Evolutionary conservation across 345 rosid species (phyloP), one percentile per base, ranked within the genome.

Genomic region (Salix caprea): DNA sequence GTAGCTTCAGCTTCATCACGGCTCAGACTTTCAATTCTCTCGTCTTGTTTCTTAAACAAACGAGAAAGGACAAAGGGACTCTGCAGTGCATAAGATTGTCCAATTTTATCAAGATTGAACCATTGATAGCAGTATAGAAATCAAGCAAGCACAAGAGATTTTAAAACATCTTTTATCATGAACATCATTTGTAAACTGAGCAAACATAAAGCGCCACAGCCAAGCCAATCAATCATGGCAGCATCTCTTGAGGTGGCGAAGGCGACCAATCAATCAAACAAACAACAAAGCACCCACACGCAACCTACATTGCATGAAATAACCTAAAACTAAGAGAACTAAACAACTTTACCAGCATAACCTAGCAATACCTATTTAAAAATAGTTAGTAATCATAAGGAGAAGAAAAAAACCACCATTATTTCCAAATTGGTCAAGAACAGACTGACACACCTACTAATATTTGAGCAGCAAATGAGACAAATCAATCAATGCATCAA

Each of bases 21-120:
- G 58, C 76, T 76, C 0, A 65, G n/a, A 66, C 23, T 39, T 50
- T 67, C 69, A 8, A 23, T 84, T 24, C 48, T 76, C 54, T 74
- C 79, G 36, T 89, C 94, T 77, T 89, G 83, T 78, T 92, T 92
- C 87, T 90, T 91, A 76, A 92, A 89, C 80, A 92, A 71, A 36
- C 90, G 91, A 60, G 86, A 87, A 62, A 92, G 86, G 1, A 91
- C 97, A 84, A 79, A 92, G 0, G 90, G 84, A 82, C 74, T 82
- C 97, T 92, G 86, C 85, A 84, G 6, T 21, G 48, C 44, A 21
- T n/a, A 18, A 21, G 30, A 32, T 37, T 19, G 44, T 37, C 24
- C 23, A 39, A 36, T 13, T 15, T 36, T 19, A 11, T 7, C 1
- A 34, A 62, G 24, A 21, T 16, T 56, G 39, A 75, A 52, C 28